Base-by-base conservation (phyloP, 108 stramenopile species). In the Cyclostephanos tholiformis region DNA sequence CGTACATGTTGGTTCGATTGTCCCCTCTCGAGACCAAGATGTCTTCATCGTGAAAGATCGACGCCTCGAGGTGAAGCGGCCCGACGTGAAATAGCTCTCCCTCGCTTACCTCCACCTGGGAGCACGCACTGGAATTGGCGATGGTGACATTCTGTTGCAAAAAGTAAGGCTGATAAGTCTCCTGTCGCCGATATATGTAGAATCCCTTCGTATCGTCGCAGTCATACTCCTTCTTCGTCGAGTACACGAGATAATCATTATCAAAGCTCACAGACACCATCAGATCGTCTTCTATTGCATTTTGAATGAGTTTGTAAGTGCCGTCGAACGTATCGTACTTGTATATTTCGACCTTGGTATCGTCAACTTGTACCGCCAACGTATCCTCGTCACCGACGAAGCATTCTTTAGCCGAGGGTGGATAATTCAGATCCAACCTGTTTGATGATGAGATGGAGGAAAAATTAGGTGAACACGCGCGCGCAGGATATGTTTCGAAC, bases 171-270 rank as follows among this genome's bases (percentile, higher is more conserved):
- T 53, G 52, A 10, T 53, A 25, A 0, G 25, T 53, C 20, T 25
- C 52, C 23, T 1, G 52, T 53, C 52, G 20, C 19, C 23, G 52
- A 20, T 53, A 53, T 7, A 53, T 10, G 25, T 25, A 53, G 20
- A 53, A 25, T 25, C 52, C 19, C 52, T 8, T 25, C 23, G 52
- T 20, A 8, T 51, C 50, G 50, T 20, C 6, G n/a, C 23, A 22
- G 20, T 53, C 52, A 10, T 53, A 3, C 4, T 53, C 20, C 7
- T 25, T 22, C 23, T 4, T 51, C 50, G 52, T 53, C 23, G 52
- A 53, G 52, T 53, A 53, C 20, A 53, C 52, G 25, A 53, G 52
- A 53, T 53, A 53, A 53, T 25, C 52, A 22, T 20, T 22, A 19
- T 25, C 23, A 19, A 53, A 53, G 52, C 52, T 53, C 23, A 53